Conservation (phyloP, 495 filamentous ascomycete genomes). For the Penicillium waksmanii region DNA sequence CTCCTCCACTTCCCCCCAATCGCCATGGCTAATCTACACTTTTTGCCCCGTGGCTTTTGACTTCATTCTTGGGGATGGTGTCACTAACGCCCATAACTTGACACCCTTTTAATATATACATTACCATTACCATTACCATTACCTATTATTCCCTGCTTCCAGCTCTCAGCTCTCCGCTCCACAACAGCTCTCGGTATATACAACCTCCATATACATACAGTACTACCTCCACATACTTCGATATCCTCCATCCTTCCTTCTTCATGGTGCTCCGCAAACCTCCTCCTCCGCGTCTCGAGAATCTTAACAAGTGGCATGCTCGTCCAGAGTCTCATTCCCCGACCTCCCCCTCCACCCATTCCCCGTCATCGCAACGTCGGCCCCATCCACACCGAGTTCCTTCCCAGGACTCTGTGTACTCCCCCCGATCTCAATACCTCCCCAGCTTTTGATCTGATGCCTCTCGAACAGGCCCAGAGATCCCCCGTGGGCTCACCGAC, state of each 20-base stretch:
- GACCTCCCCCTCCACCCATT: constrained; percentile 36
- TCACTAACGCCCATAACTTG: background rate
- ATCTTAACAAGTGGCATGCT: constrained; percentile 40
- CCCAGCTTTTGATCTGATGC: constrained; percentile 49
- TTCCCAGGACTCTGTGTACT: constrained; percentile 45
- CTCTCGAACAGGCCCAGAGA: constrained; percentile 47
- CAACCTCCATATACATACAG: background rate
- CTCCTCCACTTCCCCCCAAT: too few species aligned
- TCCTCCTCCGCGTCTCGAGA: constrained; percentile 47
- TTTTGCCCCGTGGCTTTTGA: constrained; percentile 9
- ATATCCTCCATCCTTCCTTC: constrained; percentile 7
- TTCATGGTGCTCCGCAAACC: constrained; percentile 54
- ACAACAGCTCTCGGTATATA: background rate
- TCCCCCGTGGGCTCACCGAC: constrained; percentile 42
- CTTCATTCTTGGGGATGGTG: background rate
- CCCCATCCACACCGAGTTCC: constrained; percentile 36
- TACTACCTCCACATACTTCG: constrained; percentile 4
- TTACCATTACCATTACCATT: too few species aligned
- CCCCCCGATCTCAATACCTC: constrained; percentile 48
- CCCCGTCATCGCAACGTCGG: constrained; percentile 35
- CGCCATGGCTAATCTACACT: constrained; percentile 3
- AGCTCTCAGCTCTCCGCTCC: background rate
- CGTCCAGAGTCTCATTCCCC: constrained; percentile 31
- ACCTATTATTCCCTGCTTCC: background rate
- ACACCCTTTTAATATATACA: background rate